Evolutionary conservation across 768 basidiomycete species (phyloP).

Genomic region (Lactarius psammicola): DNA sequence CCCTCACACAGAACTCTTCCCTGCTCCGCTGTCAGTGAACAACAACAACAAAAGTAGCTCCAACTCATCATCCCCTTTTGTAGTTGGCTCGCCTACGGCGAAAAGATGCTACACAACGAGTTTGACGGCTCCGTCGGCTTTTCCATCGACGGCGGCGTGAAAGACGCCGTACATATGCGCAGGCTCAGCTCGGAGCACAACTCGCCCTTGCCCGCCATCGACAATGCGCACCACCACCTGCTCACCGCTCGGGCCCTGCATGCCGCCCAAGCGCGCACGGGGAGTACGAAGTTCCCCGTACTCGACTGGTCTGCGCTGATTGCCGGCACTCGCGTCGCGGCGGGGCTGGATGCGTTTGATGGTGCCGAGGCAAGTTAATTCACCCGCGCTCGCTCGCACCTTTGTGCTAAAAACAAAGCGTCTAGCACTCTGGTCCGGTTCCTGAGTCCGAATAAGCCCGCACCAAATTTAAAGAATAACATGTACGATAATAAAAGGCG

Average conservation of each 20-base stretch:
- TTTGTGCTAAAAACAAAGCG: neutral
- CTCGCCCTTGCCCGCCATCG: conserved; percentile 68
- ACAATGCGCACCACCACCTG: conserved; percentile 73
- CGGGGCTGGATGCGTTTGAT: conserved; percentile 56
- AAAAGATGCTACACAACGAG: conserved; percentile 67
- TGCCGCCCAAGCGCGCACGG: conserved; percentile 43
- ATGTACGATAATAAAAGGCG: neutral
- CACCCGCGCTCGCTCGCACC: neutral
- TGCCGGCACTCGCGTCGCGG: conserved; percentile 71
- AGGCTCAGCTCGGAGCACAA: conserved; percentile 62
- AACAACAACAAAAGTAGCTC: conserved; percentile 14
- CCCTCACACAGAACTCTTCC: conserved; percentile 54
- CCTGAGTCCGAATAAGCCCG: conserved; percentile 14
- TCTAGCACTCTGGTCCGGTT: conserved; percentile 12
- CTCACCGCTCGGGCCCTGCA: conserved; percentile 77
- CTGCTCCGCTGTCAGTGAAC: conserved; percentile 50
- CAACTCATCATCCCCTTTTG: neutral
- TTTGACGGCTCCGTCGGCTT: conserved; percentile 79
- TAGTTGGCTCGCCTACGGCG: conserved; percentile 56
- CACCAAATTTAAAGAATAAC: neutral
- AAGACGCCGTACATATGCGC: conserved; percentile 79
- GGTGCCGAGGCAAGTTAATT: conserved; percentile 35
- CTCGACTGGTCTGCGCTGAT: conserved; percentile 85
- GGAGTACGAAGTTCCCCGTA: conserved; percentile 51
- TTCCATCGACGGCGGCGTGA: conserved; percentile 81